Conservation (phyloP, 495 filamentous ascomycete genomes). For the Talaromyces wortmannii region DNA sequence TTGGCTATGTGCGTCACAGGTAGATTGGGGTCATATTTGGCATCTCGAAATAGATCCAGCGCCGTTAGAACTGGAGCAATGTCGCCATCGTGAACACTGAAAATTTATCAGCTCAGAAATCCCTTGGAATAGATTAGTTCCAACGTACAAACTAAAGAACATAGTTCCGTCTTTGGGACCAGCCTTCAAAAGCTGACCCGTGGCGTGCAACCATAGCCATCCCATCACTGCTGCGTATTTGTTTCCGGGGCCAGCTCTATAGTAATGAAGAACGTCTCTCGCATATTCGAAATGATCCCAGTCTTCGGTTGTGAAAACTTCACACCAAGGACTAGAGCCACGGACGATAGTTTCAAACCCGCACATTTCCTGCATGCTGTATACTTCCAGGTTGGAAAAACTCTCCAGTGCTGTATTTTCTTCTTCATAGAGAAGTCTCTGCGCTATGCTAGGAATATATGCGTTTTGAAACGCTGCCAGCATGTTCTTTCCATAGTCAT, state of each 20-base stretch:
- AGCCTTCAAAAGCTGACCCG: slow-evolving; percentile 36
- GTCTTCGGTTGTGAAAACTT: slow-evolving; percentile 48
- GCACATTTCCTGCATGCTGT: slow-evolving; percentile 57
- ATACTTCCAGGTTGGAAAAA: slow-evolving; percentile 41
- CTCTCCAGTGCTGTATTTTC: slow-evolving; percentile 27
- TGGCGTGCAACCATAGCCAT: slow-evolving; percentile 58
- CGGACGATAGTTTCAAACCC: slow-evolving; percentile 51
- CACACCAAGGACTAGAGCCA: slow-evolving; percentile 51
- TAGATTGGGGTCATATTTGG: slow-evolving; percentile 26
- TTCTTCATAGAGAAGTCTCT: slow-evolving; percentile 31
- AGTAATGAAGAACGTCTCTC: slow-evolving; percentile 53
- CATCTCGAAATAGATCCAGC: slow-evolving; percentile 43
- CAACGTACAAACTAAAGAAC: slow-evolving; percentile 52
- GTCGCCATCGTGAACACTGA: slow-evolving; percentile 54
- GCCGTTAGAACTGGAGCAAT: slow-evolving; percentile 50
- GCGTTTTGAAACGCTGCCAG: slow-evolving; percentile 37
- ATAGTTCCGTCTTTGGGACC: slow-evolving; percentile 42
- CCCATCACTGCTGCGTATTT: slow-evolving; percentile 51
- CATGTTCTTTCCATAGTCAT: slow-evolving; percentile 41
- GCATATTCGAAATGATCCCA: slow-evolving; percentile 56
- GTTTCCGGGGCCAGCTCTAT: slow-evolving; percentile 54
- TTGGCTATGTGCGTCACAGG: slow-evolving; percentile 33
- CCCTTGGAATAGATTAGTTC: not conserved
- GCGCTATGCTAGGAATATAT: slow-evolving; percentile 40
- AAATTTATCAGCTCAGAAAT: not conserved